Evolutionary conservation across 2,329 filamentous ascomycete species (phyloP), one percentile per base, ranked within the genome.

Genomic region (Cephalotrichum gorgonifer): DNA sequence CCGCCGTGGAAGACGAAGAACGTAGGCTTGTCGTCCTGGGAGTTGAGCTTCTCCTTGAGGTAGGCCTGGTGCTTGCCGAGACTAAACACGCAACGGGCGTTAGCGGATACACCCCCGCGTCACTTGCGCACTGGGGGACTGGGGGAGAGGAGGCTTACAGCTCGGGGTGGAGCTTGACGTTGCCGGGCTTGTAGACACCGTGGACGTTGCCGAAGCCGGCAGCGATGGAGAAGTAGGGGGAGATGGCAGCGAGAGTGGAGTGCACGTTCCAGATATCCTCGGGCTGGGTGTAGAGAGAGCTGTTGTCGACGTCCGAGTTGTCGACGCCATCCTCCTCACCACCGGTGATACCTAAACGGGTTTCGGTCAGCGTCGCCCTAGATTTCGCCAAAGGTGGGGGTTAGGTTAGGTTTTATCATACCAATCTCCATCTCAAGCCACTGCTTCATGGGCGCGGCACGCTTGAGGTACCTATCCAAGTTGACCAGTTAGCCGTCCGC

Each of bases 1-100:
- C 93, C 93, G 63, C 93, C 93, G 79, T 98, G 93, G 86, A 98
- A 98, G 69, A 98, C 93, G 63, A 98, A 88, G 83, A 90, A 97
- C 65, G 97, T 87, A 58, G 93, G 93, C 85, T 96, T 96, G 65
- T 86, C 78, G 57, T 86, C 79, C 60, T 78, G 73, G 61, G 79
- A 72, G 57, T 71, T 69, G 56, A 84, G 81, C 76, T 94, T 80
- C 71, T 91, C 81, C 71, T 88, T 81, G 69, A 96, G 88, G 70
- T 86, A 88, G 56, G 77, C 78, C 77, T 98, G 93, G 82, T 98
- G 93, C 85, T 97, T 96, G 70, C 81, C 79, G 61, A 98, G 86
- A 47, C 46, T 48, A 6, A 39, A 20, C 33, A 35, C 22, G 20
- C 41, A 14, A 43, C 9, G 12, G 15, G 17, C 20, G 44, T 46